Evolutionary conservation across 2,329 filamentous ascomycete genomes (phyloP), one percentile per base, ranked within the genome.

Genomic region (Trichophyton simii): DNA sequence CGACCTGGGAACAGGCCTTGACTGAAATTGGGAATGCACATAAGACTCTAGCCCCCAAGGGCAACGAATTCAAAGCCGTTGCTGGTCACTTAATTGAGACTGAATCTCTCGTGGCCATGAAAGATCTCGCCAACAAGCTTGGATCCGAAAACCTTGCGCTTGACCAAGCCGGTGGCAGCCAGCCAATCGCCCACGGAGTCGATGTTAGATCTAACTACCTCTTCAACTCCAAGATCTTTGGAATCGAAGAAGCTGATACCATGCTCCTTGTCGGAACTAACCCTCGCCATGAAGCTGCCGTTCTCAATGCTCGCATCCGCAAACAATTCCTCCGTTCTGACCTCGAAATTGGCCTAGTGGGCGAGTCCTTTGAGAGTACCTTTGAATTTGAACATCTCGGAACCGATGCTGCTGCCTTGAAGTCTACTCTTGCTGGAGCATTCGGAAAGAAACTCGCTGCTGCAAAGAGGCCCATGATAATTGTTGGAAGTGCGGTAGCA

Each of bases 281-380:
- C 80, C 88, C 94, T 46, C 86, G 94, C 67, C 90, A 95, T 72
- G 94, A 99, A 78, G 94, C 94, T 64, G 90, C 94, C 61, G 90
- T 94, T 57, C 83, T 99, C 52, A 99, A 99, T 72, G 91, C 92
- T 66, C 89, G 94, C 67, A 99, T 99, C 72, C 85, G 94, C 71
- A 99, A 99, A 81, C 91, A 96, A 76, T 99, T 92, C 88, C 81
- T 99, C 68, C 87, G 91, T 68, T 96, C 94, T 41, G 91, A 97
- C 68, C 84, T 99, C 25, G 88, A 97, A 74, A 85, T 99, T 69
- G 94, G 87, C 66, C 84, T 96, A 63, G 86, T 99, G 67, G 94
- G 94, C 66, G 88, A 96, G 78, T 78, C 86, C 44, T 99, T 92
- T 75, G 85, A 95, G 57, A 95, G 91, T 61, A 99, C 91, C 36